Percentiles rank a stretch among this genome's conserved stretches.
Conservation (phyloP, 352 stramenopile genomes). For the Peronospora tabacina region DNA sequence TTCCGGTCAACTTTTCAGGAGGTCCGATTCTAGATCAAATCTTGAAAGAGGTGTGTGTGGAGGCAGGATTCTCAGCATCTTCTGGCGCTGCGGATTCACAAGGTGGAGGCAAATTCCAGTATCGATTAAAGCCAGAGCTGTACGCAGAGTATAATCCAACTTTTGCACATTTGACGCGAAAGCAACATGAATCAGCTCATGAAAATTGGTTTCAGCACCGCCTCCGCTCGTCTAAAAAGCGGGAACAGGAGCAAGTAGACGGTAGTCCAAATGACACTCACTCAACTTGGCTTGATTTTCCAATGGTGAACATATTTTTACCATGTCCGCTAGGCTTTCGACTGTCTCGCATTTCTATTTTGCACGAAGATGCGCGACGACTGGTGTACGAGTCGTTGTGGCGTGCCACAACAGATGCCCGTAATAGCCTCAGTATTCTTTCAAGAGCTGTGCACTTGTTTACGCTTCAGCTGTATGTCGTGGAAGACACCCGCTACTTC, state of each 20-base stretch:
- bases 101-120: slow-evolving; percentile 59
- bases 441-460: slow-evolving; percentile 72
- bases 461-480: slow-evolving; percentile 75
- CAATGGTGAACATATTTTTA: slow-evolving; percentile 75
- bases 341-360: slow-evolving; percentile 46
- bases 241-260: slow-evolving; percentile 57
- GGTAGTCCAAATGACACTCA: slow-evolving; percentile 52
- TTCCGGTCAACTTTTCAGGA: slow-evolving; percentile 58
- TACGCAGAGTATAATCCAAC: slow-evolving; percentile 81
- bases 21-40: slow-evolving; percentile 65
- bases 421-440: slow-evolving; percentile 56
- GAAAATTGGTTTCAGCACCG: slow-evolving; percentile 85
- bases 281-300: slow-evolving; percentile 74
- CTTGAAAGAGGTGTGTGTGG: slow-evolving; percentile 64
- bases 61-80: slow-evolving; percentile 20
- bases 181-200: slow-evolving; percentile 82
- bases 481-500: slow-evolving; percentile 65
- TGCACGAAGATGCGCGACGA: slow-evolving; percentile 47
- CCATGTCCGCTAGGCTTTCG: slow-evolving; percentile 57
- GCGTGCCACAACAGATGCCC: slow-evolving; percentile 45
- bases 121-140: slow-evolving; percentile 72
- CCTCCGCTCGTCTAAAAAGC: slow-evolving; percentile 52
- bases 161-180: slow-evolving; percentile 80
- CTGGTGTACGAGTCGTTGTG: slow-evolving; percentile 70
- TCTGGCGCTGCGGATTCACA: slow-evolving; percentile 27